Evolutionary conservation across 2,329 filamentous ascomycete species (phyloP), one percentile per base, ranked within the genome.

Genomic region (Fusarium sambucinum): DNA sequence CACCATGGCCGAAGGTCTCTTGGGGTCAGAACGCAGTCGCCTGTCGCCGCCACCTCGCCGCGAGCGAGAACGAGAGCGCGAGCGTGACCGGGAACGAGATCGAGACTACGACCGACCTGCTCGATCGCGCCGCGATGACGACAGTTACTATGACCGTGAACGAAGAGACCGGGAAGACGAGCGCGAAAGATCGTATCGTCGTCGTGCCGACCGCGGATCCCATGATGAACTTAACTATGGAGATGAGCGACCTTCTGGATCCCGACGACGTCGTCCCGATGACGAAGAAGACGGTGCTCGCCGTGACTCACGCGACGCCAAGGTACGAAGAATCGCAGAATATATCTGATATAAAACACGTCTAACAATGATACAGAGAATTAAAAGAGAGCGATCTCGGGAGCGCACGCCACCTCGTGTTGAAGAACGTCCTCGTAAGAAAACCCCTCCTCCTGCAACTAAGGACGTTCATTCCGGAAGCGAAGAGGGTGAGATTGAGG

Each of bases 401-500:
- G 88, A 90, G 80, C 86, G 85, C 69, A 87, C 87, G 74, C 87
- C 86, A 71, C 84, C 83, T 71, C 84, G 83, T 76, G 32, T 35
- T 32, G 87, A 90, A 75, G 78, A 76, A 69, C 83, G 82, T 75
- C 82, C 84, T 75, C 86, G 84, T 77, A 85, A 84, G 77, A 89
- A 84, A 79, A 86, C 86, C 50, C 86, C 87, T 41, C 82, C 83
- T 27, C 69, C 74, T 55, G 29, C 59, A 40, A 74, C 73, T 37
- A 82, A 82, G 74, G 89, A 92, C 69, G 83, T 88, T 52, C 83
- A 85, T 47, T 87, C 85, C 61, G 96, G 96, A 54, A 97, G 94
- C 76, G 96, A 99, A 81, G 96, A 99, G 80, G 96, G 96, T 53
- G 96, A 99, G 82, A 98, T 99, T 73, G 96, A 97, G 80, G 94